Conservation (phyloP, 495 filamentous ascomycete species). For the Aspergillus mulundensis region DNA sequence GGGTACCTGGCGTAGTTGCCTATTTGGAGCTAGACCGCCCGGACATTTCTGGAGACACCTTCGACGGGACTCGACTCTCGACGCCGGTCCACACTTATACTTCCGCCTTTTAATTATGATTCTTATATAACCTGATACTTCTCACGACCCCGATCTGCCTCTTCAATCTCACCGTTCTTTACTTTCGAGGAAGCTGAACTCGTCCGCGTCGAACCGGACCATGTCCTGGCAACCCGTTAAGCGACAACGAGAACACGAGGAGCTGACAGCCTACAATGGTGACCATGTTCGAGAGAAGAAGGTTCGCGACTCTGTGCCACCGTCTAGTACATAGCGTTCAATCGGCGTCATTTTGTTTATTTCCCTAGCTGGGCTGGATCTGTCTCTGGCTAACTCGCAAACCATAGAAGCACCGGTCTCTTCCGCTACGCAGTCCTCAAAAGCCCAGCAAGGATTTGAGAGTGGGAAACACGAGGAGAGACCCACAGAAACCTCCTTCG, state of each 20-base stretch:
- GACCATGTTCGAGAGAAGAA: conserved; percentile 18
- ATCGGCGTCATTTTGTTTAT: no score
- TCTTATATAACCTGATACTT: conserved; percentile 3
- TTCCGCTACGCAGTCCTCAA: conserved; percentile 34
- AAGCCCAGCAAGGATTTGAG: conserved; percentile 17
- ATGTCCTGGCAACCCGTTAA: conserved; percentile 22
- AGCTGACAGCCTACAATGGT: conserved; percentile 10
- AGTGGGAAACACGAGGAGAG: conserved; percentile 13
- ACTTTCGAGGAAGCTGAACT: no score
- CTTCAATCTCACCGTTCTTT: background rate
- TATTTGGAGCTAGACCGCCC: background rate
- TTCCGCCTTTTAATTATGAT: conserved; percentile 1
- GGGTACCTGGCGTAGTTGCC: conserved; percentile 4
- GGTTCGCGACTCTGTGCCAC: conserved; percentile 13
- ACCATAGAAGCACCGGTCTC: conserved; percentile 29
- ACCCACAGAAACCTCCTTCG: conserved; percentile 1
- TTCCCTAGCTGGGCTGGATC: background rate
- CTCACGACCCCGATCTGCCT: background rate
- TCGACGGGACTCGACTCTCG: background rate
- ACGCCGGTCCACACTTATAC: background rate
- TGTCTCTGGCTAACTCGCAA: conserved; percentile 1
- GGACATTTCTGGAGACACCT: background rate
- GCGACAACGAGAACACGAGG: conserved; percentile 23
- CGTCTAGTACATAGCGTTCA: no score
- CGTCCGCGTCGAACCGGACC: background rate